Base-by-base conservation (phyloP, 768 basidiomycete species). In the Trametes cubensis region DNA sequence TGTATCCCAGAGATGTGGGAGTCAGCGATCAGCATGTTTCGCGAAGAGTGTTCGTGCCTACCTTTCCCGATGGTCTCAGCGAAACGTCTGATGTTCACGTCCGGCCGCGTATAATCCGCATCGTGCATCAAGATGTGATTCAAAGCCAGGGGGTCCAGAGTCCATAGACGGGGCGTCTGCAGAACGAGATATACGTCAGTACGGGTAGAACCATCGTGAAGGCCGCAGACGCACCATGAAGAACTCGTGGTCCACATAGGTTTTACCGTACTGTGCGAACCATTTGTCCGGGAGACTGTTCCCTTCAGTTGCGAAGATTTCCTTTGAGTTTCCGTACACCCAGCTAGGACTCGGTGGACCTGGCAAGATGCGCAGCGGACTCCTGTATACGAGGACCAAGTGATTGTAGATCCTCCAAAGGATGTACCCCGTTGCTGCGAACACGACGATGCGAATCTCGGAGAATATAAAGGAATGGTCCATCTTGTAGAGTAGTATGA, bases 101-200 rank as follows among this genome's bases (percentile, higher is more conserved):
- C 75, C 0, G 86, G 79, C 64, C 89, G 90, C 61, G 83, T 81
- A 63, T 86, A 90, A 42, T 77, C 73, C 30, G 80, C 71, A 26
- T 74, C 74, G 58, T 88, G 84, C 62, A 80, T 78, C 15, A 93
- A 75, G 53, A 94, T 76, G 65, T 92, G 85, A 45, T 81, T 79
- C 39, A 92, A 41, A 0, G 88, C 89, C 26, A 83, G 82, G 0
- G 83, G 75, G 66, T 92, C 91, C 54, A 78, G 70, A 0, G 66
- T 64, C 55, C 63, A 67, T 7, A 66, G 46, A 15, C 30, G 25
- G 8, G 60, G 54, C 28, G 26, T 44, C 66, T 67, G 42, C 25
- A 7, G 2, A 41, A 20, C 5, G 17, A 11, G 34, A 11, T 11
- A 34, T 34, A 10, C 6, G 11, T 34, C 10, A 34, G 10, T 10